Evolutionary conservation across 2,329 filamentous ascomycete species (phyloP), one percentile per base, ranked within the genome.

Genomic region (Endoconidiophora polonica): DNA sequence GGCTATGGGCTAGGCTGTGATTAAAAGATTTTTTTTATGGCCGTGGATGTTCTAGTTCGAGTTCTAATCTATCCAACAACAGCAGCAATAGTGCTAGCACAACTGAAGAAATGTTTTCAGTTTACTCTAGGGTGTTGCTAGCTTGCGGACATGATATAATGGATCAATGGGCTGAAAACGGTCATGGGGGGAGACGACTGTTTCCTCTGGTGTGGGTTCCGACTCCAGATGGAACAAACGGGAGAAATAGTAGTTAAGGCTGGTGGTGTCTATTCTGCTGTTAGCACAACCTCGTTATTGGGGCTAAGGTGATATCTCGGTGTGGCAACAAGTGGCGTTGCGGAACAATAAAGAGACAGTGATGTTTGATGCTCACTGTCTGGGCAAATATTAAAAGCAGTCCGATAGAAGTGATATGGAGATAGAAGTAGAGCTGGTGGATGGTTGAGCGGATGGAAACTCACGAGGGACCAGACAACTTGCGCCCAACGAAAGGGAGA

Each of bases 261-360:
- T 33, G 26, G 26, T 29, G 26, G 26, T 29, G 26, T 33, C 29
- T 33, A 33, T 33, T 33, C 29, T 33, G 29, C 9, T 33, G 29
- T 33, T 33, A 33, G 29, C 7, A 10, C 29, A 33, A 5, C 9
- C 29, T 33, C 29, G 6, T 9, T 33, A 33, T 33, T 33, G 5
- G 29, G 9, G 26, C 26, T 9, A 33, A 24, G 20, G 44, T 24
- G 18, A 39, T 46, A 46, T 46, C 44, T 46, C 44, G 44, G 44
- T 14, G 44, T 46, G 33, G 44, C 44, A 20, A 46, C 5, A 33
- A 33, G 29, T 33, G 29, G 29, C 12, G 29, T 12, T 33, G 29
- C 9, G 12, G 29, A 33, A 33, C 9, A 22, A 10, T n/a, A 22
- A 24, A 46, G 29, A 14, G 44, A 36, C 16, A 22, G 36, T 24